Evolutionary conservation across 305 asterid species (phyloP), one percentile per base, ranked within the genome.

Genomic region (Solanum chacoense): DNA sequence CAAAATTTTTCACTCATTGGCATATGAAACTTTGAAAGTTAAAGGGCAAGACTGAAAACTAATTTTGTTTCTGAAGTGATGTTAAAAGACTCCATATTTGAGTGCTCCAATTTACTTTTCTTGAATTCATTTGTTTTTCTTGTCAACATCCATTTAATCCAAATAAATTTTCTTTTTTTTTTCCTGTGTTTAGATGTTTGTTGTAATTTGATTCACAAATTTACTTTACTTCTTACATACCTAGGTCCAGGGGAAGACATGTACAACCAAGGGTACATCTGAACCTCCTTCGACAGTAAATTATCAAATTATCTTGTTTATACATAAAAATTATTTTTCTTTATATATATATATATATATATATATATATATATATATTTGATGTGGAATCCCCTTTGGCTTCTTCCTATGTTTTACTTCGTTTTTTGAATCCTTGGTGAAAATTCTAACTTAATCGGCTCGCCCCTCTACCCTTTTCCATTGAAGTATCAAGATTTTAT

Each of bases 21-120:
- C 90, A 85, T 85, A 40, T 89, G 92, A 90, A 90, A 85, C 88
- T 80, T 73, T 34, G 79, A 74, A 72, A 24, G 78, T 80, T 88
- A 22, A 75, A 71, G 32, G 85, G 81, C 71, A 31, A 7, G 75
- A 63, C 55, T 55, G 45, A 84, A 29, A 84, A 50, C 87, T 45
- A 45, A 63, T 87, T 42, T 80, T 74, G 74, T 87, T 87, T 45
- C 40, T 87, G 85, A 87, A 73, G 55, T 29, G 59, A 87, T 87
- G 89, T 75, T 87, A 50, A 20, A 69, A 55, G 40, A 55, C 74
- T 55, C n/a, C 40, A 22, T 29, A 84, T 55, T 81, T 55, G 74
- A 50, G 87, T 29, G 31, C 37, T 55, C 87, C 87, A 20, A 31
- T 55, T 42, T 83, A 50, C 22, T 84, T 84, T 84, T 84, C 45